Base-by-base conservation (phyloP, 768 basidiomycete species). In the Fomitopsis pulvina region DNA sequence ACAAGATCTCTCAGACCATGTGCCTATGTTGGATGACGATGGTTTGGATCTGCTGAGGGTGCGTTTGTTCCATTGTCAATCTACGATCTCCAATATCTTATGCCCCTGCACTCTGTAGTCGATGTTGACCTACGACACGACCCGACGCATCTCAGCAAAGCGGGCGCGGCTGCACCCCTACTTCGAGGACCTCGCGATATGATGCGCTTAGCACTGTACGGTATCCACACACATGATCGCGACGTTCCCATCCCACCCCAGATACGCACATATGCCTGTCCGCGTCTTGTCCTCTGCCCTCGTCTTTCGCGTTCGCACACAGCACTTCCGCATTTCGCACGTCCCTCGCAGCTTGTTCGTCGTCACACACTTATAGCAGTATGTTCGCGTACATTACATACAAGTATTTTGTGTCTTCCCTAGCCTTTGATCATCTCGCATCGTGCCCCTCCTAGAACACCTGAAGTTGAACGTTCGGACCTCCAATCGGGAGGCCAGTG, bases 81-180 rank as follows among this genome's bases (percentile, higher is more conserved):
- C 3, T 10, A 45, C 21, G n/a, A n/a, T n/a, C n/a, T n/a, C n/a
- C n/a, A n/a, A n/a, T n/a, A n/a, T n/a, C n/a, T n/a, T n/a, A n/a
- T n/a, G n/a, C n/a, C n/a, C n/a, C n/a, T n/a, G n/a, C n/a, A n/a
- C 18, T 24, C 9, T 26, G 2, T 28, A 69, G 68, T 57, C 62
- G 47, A 61, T 64, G 50, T 52, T 96, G 55, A 81, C 82, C 4
- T 97, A 93, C 64, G 92, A 97, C 66, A 87, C 90, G 0, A 83
- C 92, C 22, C 87, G 87, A 62, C 85, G 93, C 40, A 92, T 97
- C 63, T 96, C 93, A 44, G 83, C 83, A 42, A 83, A 83, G 68
- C 78, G 83, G 53, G 76, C 72, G 3, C 66, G 78, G 5, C 55
- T 66, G 26, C 75, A 78, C 58, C 71, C 74, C 9, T 80, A 72